A percentile compares a stretch with the other conserved stretches of the same genome.
These are phyloP conservation scores for Sergeia podlipaevii DNA, from an alignment of 208 protist species.

Conservation along the genomic window DNA sequence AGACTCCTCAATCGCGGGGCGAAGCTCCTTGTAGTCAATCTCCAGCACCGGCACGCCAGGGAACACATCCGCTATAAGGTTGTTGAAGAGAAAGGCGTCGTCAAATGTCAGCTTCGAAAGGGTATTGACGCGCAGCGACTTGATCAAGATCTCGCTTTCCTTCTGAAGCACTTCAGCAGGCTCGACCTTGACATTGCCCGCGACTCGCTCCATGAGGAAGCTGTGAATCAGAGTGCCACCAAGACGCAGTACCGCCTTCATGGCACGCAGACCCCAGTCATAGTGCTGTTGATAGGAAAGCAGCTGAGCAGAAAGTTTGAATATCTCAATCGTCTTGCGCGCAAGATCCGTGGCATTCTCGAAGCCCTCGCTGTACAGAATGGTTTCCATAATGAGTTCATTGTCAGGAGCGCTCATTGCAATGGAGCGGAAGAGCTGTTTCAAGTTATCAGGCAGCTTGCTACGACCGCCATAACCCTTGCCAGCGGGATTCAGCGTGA, in stretches of 20 bases:
- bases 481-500: conserved; percentile 98
- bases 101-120: conserved; percentile 98
- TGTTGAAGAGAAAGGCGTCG: conserved; percentile 93
- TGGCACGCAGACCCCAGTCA: conserved; percentile 98
- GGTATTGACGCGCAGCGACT: conserved; percentile 96
- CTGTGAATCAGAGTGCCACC: conserved; percentile 88
- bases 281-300: conserved; percentile 98
- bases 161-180: conserved; percentile 62
- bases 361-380: conserved; percentile 98
- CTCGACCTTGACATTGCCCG: conserved; percentile 49
- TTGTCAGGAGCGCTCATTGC: conserved; percentile 99
- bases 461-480: conserved; percentile 98
- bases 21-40: conserved; percentile 92
- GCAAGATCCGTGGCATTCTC: conserved; percentile 92
- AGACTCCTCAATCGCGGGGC: conserved; percentile 87
- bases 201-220: conserved; percentile 83
- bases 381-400: conserved; percentile 97
- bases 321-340: conserved; percentile 94
- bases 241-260: conserved; percentile 96
- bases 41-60: conserved; percentile 85
- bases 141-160: conserved; percentile 95
- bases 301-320: conserved; percentile 92
- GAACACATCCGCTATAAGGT: conserved; percentile 95
- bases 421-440: conserved; percentile 98
- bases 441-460: conserved; percentile 98